Evolutionary conservation across 345 rosid species (phyloP), one percentile per base, ranked within the genome.

Genomic region (Sonneratia caseolaris): DNA sequence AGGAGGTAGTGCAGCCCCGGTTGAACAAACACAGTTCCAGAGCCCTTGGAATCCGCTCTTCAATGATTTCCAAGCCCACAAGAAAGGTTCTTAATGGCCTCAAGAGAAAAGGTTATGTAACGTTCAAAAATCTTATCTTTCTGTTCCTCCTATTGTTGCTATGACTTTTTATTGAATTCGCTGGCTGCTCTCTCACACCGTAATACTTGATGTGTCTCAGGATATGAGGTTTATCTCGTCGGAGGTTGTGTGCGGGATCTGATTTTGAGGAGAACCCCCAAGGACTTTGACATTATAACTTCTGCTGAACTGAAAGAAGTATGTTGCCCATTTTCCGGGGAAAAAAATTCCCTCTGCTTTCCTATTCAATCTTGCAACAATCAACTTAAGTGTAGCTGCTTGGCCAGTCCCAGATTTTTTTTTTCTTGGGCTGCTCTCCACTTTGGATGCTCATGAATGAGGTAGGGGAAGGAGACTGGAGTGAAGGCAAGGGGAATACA

Each of bases 181-280:
- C 22, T 53, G 43, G 43, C 43, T 7, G 43, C 43, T 40, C 3
- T 7, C 37, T 24, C 37, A n/a, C 66, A 24, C 37, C 66, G 15
- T 62, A 27, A 10, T 62, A 62, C 37, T 27, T 62, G 66, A 13
- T 35, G 35, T 53, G 2, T 47, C 73, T 61, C 71, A 92, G 99
- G 99, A 53, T 81, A 83, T 78, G 89, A 87, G 70, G 99, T 88
- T 69, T 91, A 92, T 78, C 97, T 92, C 70, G 99, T 96, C 9
- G 99, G 98, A 75, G 99, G 99, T 13, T 91, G 98, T 70, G 97
- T 96, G 48, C 82, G 99, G 68, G 99, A 96, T 87, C 96, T 96
- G 78, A 83, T 92, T 59, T 76, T 96, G 76, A 87, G 88, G 79
- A 77, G 89, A 79, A 85, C 76, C 38, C 99, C 99, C 0, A 88